A percentile compares a stretch with the other conserved stretches of the same genome.
Conservation (phyloP, 2,329 filamentous ascomycete species). For the Thermomyces lanuginosus region DNA sequence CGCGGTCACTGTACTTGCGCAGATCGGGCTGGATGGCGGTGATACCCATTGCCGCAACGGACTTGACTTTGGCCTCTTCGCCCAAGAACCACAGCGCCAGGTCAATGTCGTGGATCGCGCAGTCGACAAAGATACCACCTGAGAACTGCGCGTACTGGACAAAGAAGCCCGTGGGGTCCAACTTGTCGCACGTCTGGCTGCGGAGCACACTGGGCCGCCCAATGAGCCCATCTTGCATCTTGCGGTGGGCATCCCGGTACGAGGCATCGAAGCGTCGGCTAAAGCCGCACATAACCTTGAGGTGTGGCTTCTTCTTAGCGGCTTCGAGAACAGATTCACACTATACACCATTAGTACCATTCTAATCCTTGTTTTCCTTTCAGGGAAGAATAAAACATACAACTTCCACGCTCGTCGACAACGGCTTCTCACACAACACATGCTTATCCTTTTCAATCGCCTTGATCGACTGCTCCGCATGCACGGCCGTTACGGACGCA, state of each 20-base stretch:
- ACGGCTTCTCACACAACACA: conserved; percentile 40
- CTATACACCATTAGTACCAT: conserved; percentile 21
- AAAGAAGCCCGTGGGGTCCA: conserved; percentile 50
- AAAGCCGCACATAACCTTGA: conserved; percentile 53
- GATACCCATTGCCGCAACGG: conserved; percentile 40
- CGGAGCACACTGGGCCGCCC: conserved; percentile 45
- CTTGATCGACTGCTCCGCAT: conserved; percentile 42
- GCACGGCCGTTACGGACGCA: conserved; percentile 38
- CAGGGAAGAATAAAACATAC: conserved; percentile 22
- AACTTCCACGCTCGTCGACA: conserved; percentile 41
- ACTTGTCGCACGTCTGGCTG: conserved; percentile 51
- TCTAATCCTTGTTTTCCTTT: neutral
- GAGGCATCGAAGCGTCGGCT: conserved; percentile 50
- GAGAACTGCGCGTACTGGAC: conserved; percentile 49
- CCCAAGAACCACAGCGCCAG: conserved; percentile 49
- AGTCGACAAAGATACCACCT: conserved; percentile 56
- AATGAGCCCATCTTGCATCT: conserved; percentile 39
- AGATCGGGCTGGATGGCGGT: conserved; percentile 44
- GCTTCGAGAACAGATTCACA: conserved; percentile 45
- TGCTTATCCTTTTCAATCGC: conserved; percentile 39
- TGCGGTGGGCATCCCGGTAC: conserved; percentile 43
- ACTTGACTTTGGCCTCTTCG: conserved; percentile 37
- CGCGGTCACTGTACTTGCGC: conserved; percentile 41
- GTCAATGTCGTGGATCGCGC: conserved; percentile 55
- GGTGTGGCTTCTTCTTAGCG: conserved; percentile 37